These are phyloP conservation scores for Aspergillus novofumigatus DNA, from an alignment of 2,329 filamentous ascomycete genomes.

Conservation along the genomic window DNA sequence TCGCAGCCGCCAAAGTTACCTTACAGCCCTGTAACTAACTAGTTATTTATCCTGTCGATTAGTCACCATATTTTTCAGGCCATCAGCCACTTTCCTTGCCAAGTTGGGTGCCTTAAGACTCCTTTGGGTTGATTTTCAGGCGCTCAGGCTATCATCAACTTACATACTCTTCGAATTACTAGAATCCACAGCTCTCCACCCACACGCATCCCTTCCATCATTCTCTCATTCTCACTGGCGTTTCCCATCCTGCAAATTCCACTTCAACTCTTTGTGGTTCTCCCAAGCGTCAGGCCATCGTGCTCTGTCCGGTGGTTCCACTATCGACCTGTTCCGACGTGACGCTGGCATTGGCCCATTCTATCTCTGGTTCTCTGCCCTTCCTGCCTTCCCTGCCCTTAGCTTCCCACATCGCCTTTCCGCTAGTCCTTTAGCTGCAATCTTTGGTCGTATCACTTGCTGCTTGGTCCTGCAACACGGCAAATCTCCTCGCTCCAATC, in stretches of 20 bases:
- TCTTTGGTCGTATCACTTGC: conserved; percentile 12
- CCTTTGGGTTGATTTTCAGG: conserved; percentile 10
- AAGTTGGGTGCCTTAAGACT: conserved; percentile 16
- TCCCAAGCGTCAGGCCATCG: conserved; percentile 27
- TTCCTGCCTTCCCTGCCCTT: conserved; percentile 13
- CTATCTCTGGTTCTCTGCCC: conserved; percentile 17
- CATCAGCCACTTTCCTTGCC: conserved; percentile 2
- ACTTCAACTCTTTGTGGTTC: conserved; percentile 1
- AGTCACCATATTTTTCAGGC: not conserved
- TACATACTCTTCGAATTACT: conserved; percentile 9
- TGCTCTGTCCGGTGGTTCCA: conserved; percentile 21
- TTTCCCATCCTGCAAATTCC: conserved; percentile 1
- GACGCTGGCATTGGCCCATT: conserved; percentile 26
- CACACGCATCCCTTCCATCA: conserved; percentile 4
- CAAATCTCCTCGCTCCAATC: conserved; percentile 19
- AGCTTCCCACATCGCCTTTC: conserved; percentile 13
- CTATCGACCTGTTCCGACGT: conserved; percentile 19
- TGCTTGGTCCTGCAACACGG: conserved; percentile 16
- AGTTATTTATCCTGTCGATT: not conserved
- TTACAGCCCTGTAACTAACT: not conserved
- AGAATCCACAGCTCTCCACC: not conserved
- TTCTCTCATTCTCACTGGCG: conserved; percentile 2
- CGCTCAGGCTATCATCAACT: conserved; percentile 14
- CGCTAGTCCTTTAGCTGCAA: conserved; percentile 13
- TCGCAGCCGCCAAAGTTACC: not conserved